These are phyloP conservation scores for Naganishia vaughanmartiniae DNA, from an alignment of 768 basidiomycete species.

Conservation along the genomic window DNA sequence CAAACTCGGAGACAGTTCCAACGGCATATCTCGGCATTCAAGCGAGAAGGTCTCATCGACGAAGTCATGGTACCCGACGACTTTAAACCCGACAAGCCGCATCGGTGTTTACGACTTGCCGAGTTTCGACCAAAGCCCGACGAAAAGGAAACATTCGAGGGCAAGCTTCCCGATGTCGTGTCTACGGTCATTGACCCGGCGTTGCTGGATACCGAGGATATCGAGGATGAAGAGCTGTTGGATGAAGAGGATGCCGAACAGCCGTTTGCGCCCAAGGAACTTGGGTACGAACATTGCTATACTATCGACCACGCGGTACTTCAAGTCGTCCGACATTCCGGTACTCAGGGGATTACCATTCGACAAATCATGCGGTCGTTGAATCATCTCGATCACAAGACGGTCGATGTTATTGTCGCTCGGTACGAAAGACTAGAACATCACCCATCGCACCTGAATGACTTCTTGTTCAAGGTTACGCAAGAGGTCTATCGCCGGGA, in stretches of 20 bases:
- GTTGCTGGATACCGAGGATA: neutral
- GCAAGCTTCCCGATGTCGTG: neutral
- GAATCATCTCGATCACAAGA: slow-evolving; percentile 65
- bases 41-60: slow-evolving; percentile 28
- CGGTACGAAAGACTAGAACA: slow-evolving; percentile 62
- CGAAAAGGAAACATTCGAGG: slow-evolving; percentile 25
- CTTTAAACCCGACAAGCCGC: neutral
- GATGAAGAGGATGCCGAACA: slow-evolving; percentile 23
- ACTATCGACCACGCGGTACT: slow-evolving; percentile 20
- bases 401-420: slow-evolving; percentile 67
- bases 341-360: slow-evolving; percentile 20
- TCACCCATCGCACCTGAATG: slow-evolving; percentile 69
- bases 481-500: slow-evolving; percentile 83
- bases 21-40: slow-evolving; percentile 1
- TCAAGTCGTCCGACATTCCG: slow-evolving; percentile 12
- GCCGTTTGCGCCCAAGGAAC: slow-evolving; percentile 3
- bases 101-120: slow-evolving; percentile 28
- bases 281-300: slow-evolving; percentile 9
- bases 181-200: slow-evolving; percentile 5
- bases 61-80: slow-evolving; percentile 24
- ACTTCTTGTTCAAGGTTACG: slow-evolving; percentile 66
- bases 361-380: slow-evolving; percentile 14
- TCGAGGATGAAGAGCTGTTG: slow-evolving; percentile 6
- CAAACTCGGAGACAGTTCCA: slow-evolving; percentile 19
- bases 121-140: slow-evolving; percentile 26